Conservation (phyloP, 2,329 filamentous ascomycete genomes). For the Cercospora nicotianae region DNA sequence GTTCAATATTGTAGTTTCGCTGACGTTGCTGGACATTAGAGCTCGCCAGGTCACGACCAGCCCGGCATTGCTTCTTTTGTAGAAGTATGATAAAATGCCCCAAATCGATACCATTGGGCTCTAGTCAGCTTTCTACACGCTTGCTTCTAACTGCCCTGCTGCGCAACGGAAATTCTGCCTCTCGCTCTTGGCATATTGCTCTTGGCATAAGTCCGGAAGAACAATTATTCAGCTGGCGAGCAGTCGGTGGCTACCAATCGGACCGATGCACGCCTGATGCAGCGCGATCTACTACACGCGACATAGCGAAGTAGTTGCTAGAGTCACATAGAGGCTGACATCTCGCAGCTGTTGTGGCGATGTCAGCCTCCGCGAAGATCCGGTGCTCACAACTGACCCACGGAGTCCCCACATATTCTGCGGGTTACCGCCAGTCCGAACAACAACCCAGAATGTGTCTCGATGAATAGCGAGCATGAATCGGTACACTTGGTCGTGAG, state of each 20-base stretch:
- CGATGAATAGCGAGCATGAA: neutral
- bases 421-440: neutral
- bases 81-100: neutral
- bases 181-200: neutral
- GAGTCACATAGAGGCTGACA: conserved; percentile 7
- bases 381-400: neutral
- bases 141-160: neutral
- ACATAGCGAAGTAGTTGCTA: neutral
- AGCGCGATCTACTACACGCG: neutral
- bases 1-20: neutral
- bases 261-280: neutral
- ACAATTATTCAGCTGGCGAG: neutral
- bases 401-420: neutral
- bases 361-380: conserved; percentile 13
- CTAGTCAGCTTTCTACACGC: neutral
- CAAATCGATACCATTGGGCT: neutral
- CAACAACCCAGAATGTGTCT: neutral
- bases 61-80: neutral
- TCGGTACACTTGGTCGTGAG: neutral
- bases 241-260: neutral
- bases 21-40: neutral
- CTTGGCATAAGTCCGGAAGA: neutral
- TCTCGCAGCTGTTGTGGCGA: conserved; percentile 6
- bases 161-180: neutral
- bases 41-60: neutral